Evolutionary conservation across 208 protist genomes (phyloP), one percentile per base, ranked within the genome.

Genomic region (Novymonas esmeraldas): DNA sequence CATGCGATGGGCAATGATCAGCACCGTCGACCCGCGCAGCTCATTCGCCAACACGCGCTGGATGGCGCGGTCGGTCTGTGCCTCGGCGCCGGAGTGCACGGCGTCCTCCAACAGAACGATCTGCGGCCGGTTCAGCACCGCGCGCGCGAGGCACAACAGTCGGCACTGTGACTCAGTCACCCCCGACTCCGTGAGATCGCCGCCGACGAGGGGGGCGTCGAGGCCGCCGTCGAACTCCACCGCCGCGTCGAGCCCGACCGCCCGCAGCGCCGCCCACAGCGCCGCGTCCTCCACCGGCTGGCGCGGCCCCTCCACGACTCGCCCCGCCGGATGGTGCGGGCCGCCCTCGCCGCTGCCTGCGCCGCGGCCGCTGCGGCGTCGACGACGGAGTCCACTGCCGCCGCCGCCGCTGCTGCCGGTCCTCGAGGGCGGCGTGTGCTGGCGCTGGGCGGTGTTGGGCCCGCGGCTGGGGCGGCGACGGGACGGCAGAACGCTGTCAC

Each of bases 31-130:
- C 28, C 92, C 76, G 9, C 60, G 38, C 52, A 99, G 90, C 61
- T 95, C 79, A 20, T 73, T 64, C 51, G 87, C 76, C 24, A 99
- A 81, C 16, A 92, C 88, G 20, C 85, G 38, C 55, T 93, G 93
- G 39, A 99, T 90, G 3, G 87, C 49, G 11, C 29, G 54, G 50
- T 98, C 96, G 0, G 90, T 80, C 34, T 88, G 78, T 24, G 70
- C 56, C 69, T 93, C 94, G 11, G 85, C 85, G n/a, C 51, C 49
- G 1, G 85, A 77, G 39, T 94, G 94, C 1, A 95, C 84, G 44
- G 76, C 51, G 76, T 99, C 98, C 70, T 99, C 98, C 31, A 99
- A 68, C 16, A 99, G 85, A 10, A 99, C 44, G 7, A 99, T 80
- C 48, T 79, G 81, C 14, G 95, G 76, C 49, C 61, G 48, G 45